Evolutionary conservation across 148 eudicot species (phyloP).

Genomic region (Mesembryanthemum crystallinum): DNA sequence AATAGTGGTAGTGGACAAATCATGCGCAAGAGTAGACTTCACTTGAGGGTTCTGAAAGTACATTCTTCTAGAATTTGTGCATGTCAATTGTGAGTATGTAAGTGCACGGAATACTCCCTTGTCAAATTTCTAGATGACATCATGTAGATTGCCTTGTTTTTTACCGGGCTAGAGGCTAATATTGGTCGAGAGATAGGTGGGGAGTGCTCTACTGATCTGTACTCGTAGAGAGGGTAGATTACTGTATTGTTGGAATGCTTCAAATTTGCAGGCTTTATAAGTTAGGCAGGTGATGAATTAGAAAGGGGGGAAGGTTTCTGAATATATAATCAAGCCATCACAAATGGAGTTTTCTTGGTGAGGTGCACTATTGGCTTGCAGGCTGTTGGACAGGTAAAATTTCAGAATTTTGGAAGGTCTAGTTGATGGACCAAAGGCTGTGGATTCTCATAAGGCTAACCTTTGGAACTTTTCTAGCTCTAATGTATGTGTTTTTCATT

Average conservation of each 20-base stretch:
- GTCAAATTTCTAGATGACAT: not conserved
- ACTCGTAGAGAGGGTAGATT: not conserved
- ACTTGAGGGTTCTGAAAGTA: not conserved
- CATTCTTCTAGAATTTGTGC: not conserved
- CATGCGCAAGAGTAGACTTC: not conserved
- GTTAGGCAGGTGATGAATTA: too few species aligned
- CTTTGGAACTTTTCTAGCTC: not conserved
- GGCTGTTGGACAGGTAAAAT: not conserved
- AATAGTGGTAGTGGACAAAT: too few species aligned
- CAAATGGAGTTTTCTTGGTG: too few species aligned
- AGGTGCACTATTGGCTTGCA: too few species aligned
- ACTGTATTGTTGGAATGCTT: not conserved
- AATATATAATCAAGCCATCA: too few species aligned
- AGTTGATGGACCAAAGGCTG: not conserved
- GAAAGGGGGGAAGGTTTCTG: too few species aligned
- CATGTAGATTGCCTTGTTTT: not conserved
- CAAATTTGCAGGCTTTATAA: not conserved
- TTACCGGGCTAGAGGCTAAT: not conserved
- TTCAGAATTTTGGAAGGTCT: not conserved
- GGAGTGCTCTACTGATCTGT: too few species aligned
- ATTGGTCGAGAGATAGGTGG: not conserved
- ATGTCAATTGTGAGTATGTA: not conserved
- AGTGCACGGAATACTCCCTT: not conserved
- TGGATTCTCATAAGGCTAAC: not conserved
- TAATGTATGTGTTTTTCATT: too few species aligned